Base-by-base conservation (phyloP, 495 filamentous ascomycete species). In the Mytilinidion resinicola region DNA sequence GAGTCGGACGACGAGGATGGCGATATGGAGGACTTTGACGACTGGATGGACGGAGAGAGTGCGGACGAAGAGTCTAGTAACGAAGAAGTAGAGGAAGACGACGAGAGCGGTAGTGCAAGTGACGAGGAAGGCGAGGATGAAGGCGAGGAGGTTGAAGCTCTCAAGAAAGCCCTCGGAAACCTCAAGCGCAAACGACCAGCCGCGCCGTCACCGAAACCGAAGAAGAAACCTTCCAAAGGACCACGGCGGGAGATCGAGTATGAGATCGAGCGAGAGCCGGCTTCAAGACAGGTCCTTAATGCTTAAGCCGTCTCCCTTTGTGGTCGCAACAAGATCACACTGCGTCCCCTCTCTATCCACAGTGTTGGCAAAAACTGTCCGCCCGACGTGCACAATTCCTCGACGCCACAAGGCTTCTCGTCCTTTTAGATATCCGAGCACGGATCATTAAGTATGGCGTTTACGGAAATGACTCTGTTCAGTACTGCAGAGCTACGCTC, bases 21-120 rank as follows among this genome's bases (percentile, higher is more conserved):
- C 62, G 83, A 85, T 53, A 64, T 89, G 43, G 85, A 82, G 59
- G 86, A 89, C 70, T 75, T 89, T 51, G 85, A 89, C 65, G 85
- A 89, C 61, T 89, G 86, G 86, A 70, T 88, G 15, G 86, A 83
- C 49, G 79, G 71, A 12, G 74, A 80, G 37, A 86, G 82, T 55
- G 82, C 74, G 0, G 82, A 82, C 20, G 79, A 82, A 43, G 78
- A 77, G 50, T 73, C 69, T 43, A 76, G 38, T 9, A 60, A 62
- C 21, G 60, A 59, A n/a, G 62, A 62, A 14, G 67, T 61, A 4
- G 55, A 60, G 11, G 63, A 63, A 1, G 70, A 71, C 14, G 63
- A 62, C 9, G 62, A 61, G 12, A 67, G 77, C 10, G 68, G 61
- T 19, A 69, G 67, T 15, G 74, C 63, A 14, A 64, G 65, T 17